A percentile compares a stretch with the other conserved stretches of the same genome.
phyloP scores from a whole-genome alignment of 2,329 filamentous ascomycete genomes.

The Venturia oleaginea region DNA sequence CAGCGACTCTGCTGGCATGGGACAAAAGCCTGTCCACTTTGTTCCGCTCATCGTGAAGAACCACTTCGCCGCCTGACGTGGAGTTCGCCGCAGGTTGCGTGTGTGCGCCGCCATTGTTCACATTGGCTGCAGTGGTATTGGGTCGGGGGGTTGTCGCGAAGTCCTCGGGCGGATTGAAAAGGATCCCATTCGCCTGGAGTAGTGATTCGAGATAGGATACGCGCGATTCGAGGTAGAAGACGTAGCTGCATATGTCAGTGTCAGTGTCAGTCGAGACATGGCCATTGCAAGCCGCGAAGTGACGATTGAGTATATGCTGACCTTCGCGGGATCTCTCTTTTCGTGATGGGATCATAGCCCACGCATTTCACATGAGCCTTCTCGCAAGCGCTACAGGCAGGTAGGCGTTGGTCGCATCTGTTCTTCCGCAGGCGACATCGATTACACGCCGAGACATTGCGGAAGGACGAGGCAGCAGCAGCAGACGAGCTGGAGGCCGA shows the following conservation, averaged over 20 bases:
- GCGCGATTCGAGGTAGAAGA: slow-evolving; percentile 86
- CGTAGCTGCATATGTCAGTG: slow-evolving; percentile 52
- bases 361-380: slow-evolving; percentile 89
- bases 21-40: slow-evolving; percentile 56
- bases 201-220: slow-evolving; percentile 74
- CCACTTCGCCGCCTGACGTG: slow-evolving; percentile 14
- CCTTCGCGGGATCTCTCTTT: slow-evolving; percentile 84
- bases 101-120: slow-evolving; percentile 2
- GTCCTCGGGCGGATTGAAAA: slow-evolving; percentile 60
- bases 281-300: not conserved
- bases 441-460: slow-evolving; percentile 80
- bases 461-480: slow-evolving; percentile 29
- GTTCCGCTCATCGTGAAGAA: slow-evolving; percentile 23
- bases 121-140: not conserved
- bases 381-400: slow-evolving; percentile 83
- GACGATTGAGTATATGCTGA: slow-evolving; percentile 22
- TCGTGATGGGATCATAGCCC: slow-evolving; percentile 92
- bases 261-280: not conserved
- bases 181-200: slow-evolving; percentile 58
- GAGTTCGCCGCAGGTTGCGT: not conserved
- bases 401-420: slow-evolving; percentile 85
- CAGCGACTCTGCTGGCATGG: slow-evolving; percentile 66
- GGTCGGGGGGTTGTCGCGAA: slow-evolving; percentile 34
- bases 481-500: slow-evolving; percentile 6
- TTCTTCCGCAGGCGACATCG: slow-evolving; percentile 88